Base-by-base conservation (phyloP, 2,329 filamentous ascomycete genomes). In the Alternaria hordeiaustralica region DNA sequence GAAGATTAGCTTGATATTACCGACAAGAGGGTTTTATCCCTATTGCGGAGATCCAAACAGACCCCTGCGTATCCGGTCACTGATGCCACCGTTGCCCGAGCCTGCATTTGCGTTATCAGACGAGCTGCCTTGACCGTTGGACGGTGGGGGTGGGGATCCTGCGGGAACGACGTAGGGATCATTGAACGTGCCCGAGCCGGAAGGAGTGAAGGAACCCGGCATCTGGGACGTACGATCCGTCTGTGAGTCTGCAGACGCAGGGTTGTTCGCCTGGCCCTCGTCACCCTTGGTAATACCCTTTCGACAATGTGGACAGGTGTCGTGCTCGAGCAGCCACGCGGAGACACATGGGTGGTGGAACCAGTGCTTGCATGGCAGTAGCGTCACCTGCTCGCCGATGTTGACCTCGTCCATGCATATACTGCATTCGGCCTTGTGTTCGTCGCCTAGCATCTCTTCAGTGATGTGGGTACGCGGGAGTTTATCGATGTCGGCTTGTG, bases 341-440 rank as follows among this genome's bases (percentile, higher is more conserved):
- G 89, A 86, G 33, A 96, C 92, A 73, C 95, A 98, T 25, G 87
- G 84, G 61, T 90, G 90, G 75, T 97, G 95, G 78, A 97, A 98
- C 93, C 93, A 97, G 76, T 99, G 96, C 63, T 89, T 91, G 81
- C 96, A 99, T 0, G 94, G 94, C 55, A 99, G 81, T 49, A 90
- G 86, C 0, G 92, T 87, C 6, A 95, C 92, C 75, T 92, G 89
- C 28, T 92, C 89, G 11, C 89, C 91, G 36, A 92, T 75, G 25
- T 88, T 85, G 65, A 96, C 90, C 26, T 92, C 88, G 59, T 97
- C 94, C 84, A 98, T 97, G 80, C 96, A 99, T 62, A 99, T 97
- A 36, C 92, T 94, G 79, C 96, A 99, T 75, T 97, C 94, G 2
- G 87, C 88, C 55, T 84, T 86, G 45, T 89, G 90, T 61, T 91